A percentile compares a stretch with the other conserved stretches of the same genome.
Conservation (phyloP, 805 yeast species). For the Phaffomyces opuntiae region DNA sequence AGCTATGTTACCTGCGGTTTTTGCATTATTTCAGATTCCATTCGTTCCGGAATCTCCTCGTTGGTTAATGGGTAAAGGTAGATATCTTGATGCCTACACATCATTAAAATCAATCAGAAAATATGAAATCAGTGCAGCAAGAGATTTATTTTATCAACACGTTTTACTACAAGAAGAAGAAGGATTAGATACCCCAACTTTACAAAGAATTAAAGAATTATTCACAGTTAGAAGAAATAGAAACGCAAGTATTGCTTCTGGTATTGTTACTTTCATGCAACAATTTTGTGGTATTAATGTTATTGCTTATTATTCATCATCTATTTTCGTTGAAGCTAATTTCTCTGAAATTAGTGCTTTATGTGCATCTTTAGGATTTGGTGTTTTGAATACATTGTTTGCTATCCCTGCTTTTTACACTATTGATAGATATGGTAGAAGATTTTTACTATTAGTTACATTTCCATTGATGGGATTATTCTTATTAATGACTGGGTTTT, state of each 20-base stretch:
- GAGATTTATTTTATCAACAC: conserved; percentile 64
- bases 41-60: conserved; percentile 72
- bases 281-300: conserved; percentile 89
- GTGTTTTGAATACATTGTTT: conserved; percentile 71
- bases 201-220: conserved; percentile 46
- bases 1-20: conserved; percentile 59
- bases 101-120: conserved; percentile 44
- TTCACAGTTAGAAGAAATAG: conserved; percentile 73
- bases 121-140: conserved; percentile 53
- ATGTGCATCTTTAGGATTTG: conserved; percentile 82
- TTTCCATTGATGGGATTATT: conserved; percentile 62
- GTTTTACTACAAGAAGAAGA: conserved; percentile 58
- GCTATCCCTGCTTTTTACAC: conserved; percentile 79
- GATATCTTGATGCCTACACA: conserved; percentile 51
- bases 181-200: conserved; percentile 39
- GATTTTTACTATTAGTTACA: conserved; percentile 48
- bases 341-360: conserved; percentile 56
- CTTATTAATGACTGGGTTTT: conserved; percentile 57
- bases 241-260: conserved; percentile 74
- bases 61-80: conserved; percentile 68
- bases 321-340: conserved; percentile 65
- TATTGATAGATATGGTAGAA: conserved; percentile 72
- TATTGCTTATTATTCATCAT: conserved; percentile 77
- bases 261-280: conserved; percentile 83
- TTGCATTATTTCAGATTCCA: conserved; percentile 53